Evolutionary conservation across 2,329 filamentous ascomycete species (phyloP).

Genomic region (Trichoderma brevicompactum): DNA sequence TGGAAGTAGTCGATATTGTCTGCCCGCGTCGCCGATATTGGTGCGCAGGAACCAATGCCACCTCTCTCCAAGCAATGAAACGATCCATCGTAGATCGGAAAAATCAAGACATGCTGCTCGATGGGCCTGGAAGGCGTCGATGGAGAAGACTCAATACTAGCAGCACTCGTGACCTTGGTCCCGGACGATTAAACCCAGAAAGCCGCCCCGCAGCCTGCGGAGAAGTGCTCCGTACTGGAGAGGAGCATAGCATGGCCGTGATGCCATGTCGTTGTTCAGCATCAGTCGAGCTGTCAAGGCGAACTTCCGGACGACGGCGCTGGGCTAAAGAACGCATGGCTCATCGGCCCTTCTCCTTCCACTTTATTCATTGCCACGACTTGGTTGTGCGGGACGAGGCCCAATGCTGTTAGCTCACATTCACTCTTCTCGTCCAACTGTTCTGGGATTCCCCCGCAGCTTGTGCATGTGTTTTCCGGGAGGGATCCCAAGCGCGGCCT

Average conservation of each 20-base stretch:
- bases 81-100: slow-evolving; percentile 30
- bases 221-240: slow-evolving; percentile 5
- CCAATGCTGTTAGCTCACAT: slow-evolving; percentile 4
- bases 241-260: background rate
- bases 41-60: slow-evolving; percentile 26
- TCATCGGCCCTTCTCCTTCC: slow-evolving; percentile 28
- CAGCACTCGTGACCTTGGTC: slow-evolving; percentile 14
- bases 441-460: slow-evolving; percentile 12
- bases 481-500: background rate
- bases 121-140: slow-evolving; percentile 21
- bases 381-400: slow-evolving; percentile 14
- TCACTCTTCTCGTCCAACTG: slow-evolving; percentile 1
- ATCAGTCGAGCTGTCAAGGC: background rate
- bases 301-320: background rate
- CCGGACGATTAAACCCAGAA: background rate
- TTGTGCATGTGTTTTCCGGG: background rate
- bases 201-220: slow-evolving; percentile 14
- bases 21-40: slow-evolving; percentile 3
- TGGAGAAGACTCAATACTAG: slow-evolving; percentile 15
- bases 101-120: slow-evolving; percentile 5
- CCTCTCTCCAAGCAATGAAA: slow-evolving; percentile 25
- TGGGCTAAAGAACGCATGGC: slow-evolving; percentile 15
- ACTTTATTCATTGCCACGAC: slow-evolving; percentile 15
- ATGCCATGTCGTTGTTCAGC: slow-evolving; percentile 8
- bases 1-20: background rate